A percentile compares a stretch with the other conserved stretches of the same genome.
These are phyloP conservation scores for Bolboschoenoplectus hybrid DNA, from an alignment of 202 grass and related monocot genomes.

Conservation along the genomic window DNA sequence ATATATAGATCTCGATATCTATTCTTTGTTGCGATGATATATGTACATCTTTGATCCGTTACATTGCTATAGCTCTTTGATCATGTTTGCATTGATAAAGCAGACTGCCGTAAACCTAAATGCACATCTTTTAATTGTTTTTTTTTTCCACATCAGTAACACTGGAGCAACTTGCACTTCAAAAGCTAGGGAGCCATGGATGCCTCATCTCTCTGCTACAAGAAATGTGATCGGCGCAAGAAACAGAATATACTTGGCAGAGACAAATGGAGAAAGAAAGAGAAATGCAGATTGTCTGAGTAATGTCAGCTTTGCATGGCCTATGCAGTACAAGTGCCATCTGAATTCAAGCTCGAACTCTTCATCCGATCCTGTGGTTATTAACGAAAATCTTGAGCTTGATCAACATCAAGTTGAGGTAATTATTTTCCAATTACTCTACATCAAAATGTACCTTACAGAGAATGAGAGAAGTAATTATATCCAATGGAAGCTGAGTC, in stretches of 20 bases:
- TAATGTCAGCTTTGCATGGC: background rate
- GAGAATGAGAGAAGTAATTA: background rate
- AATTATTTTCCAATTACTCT: background rate
- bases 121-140: background rate
- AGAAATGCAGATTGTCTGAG: slow-evolving; percentile 19
- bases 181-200: background rate
- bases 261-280: slow-evolving; percentile 19
- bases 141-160: background rate
- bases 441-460: background rate
- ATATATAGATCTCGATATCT: background rate
- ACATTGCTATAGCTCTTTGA: background rate
- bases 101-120: background rate
- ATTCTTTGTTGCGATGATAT: background rate
- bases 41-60: background rate
- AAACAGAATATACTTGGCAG: background rate
- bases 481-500: no score
- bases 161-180: background rate
- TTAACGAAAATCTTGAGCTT: background rate
- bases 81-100: background rate
- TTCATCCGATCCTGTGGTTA: slow-evolving; percentile 26
- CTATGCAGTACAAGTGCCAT: slow-evolving; percentile 11
- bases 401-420: slow-evolving; percentile 23
- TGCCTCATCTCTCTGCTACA: background rate
- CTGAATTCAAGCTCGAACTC: slow-evolving; percentile 19
- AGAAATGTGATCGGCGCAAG: background rate